These are phyloP conservation scores for Floccularia luteovirens DNA, from an alignment of 768 basidiomycete species.

Conservation along the genomic window DNA sequence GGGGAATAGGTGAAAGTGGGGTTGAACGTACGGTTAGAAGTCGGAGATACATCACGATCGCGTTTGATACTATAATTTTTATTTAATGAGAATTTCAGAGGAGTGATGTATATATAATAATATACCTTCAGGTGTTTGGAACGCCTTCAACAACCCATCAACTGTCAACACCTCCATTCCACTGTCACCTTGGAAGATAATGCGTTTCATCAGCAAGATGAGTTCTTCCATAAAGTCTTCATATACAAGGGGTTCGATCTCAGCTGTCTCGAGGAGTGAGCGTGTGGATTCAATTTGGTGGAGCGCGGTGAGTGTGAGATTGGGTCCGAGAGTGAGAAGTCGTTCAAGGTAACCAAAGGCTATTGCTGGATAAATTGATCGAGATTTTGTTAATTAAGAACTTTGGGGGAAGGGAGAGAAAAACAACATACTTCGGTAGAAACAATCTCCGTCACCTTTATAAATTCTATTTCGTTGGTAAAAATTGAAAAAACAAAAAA, in stretches of 20 bases:
- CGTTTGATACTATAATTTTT: constrained; percentile 46
- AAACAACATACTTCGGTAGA: constrained; percentile 68
- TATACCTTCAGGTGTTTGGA: constrained; percentile 46
- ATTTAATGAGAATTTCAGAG: not conserved
- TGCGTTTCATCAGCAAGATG: constrained; percentile 35
- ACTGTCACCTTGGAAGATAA: constrained; percentile 27
- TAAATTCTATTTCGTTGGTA: not conserved
- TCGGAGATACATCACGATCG: constrained; percentile 74
- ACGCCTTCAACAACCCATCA: constrained; percentile 34
- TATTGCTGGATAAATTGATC: constrained; percentile 48
- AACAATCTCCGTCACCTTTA: constrained; percentile 86
- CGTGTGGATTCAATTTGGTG: constrained; percentile 44
- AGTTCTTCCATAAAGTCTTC: constrained; percentile 74
- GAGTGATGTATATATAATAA: constrained; percentile 6
- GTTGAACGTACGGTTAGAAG: constrained; percentile 49
- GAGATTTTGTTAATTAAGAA: constrained; percentile 9
- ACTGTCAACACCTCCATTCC: constrained; percentile 27
- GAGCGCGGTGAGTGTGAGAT: constrained; percentile 37
- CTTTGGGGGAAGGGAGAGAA: not conserved
- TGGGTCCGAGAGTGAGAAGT: constrained; percentile 44
- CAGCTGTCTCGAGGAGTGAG: constrained; percentile 42
- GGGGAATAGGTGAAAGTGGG: not conserved
- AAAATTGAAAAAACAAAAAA: constrained; percentile 1
- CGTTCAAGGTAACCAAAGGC: constrained; percentile 76
- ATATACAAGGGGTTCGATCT: constrained; percentile 61